These are phyloP conservation scores for Cucurbita ficifolia DNA, from an alignment of 306 rosid genomes.

Conservation along the genomic window DNA sequence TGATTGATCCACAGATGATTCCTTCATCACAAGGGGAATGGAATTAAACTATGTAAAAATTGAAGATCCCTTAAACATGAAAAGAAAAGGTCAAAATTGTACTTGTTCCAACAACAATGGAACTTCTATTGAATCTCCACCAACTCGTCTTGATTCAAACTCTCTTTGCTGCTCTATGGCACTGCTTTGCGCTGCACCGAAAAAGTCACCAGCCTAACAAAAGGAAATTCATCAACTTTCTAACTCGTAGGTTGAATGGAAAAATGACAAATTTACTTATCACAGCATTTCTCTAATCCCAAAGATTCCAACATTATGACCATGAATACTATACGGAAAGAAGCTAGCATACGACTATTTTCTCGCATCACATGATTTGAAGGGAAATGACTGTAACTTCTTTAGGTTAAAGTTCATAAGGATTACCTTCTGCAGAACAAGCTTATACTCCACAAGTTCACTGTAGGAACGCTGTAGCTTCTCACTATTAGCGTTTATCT, in stretches of 20 bases:
- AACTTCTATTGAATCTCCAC: slow-evolving; percentile 54
- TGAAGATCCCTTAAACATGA: background rate
- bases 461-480: slow-evolving; percentile 81
- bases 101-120: slow-evolving; percentile 43
- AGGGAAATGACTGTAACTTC: background rate
- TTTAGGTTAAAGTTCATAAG: slow-evolving; percentile 1
- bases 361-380: background rate
- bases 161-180: slow-evolving; percentile 46
- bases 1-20: slow-evolving; percentile 43
- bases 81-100: background rate
- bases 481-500: slow-evolving; percentile 82
- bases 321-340: background rate
- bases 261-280: background rate
- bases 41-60: slow-evolving; percentile 18
- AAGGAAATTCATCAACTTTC: background rate
- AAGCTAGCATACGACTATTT: background rate
- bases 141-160: slow-evolving; percentile 26
- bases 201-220: slow-evolving; percentile 63
- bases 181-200: slow-evolving; percentile 34
- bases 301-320: background rate
- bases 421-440: slow-evolving; percentile 75
- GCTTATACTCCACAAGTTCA: slow-evolving; percentile 83
- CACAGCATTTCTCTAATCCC: background rate
- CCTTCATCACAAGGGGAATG: slow-evolving; percentile 37
- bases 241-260: background rate